Conservation (phyloP, 2,329 filamentous ascomycete genomes). For the Sporothrix pallida region DNA sequence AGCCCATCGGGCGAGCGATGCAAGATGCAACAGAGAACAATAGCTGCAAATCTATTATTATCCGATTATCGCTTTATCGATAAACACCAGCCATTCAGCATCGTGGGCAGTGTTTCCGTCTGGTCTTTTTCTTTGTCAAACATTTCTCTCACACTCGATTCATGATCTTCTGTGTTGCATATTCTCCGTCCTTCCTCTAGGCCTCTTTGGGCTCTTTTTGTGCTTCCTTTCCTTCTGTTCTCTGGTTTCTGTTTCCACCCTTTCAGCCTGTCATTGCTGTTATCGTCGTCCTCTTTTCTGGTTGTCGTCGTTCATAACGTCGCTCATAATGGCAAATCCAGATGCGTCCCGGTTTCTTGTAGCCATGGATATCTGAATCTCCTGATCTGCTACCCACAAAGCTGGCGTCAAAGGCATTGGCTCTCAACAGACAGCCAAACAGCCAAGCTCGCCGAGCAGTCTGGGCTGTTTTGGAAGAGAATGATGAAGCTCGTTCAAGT, state of each 20-base stretch:
- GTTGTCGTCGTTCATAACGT: conserved; percentile 10
- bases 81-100: conserved; percentile 21
- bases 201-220: too few relatives aligned
- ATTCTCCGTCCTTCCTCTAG: background rate
- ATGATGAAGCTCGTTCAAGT: background rate
- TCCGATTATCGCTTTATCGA: too few relatives aligned
- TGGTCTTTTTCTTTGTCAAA: background rate
- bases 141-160: background rate
- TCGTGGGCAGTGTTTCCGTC: conserved; percentile 22
- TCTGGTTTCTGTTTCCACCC: conserved; percentile 1
- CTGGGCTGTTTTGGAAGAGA: background rate
- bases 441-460: conserved; percentile 21
- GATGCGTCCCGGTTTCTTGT: conserved; percentile 2
- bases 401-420: conserved; percentile 24
- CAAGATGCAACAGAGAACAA: background rate
- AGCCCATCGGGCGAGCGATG: background rate
- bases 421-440: background rate
- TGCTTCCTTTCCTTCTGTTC: background rate
- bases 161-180: background rate
- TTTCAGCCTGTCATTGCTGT: background rate
- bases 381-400: background rate
- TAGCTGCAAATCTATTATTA: conserved; percentile 13
- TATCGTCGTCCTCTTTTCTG: background rate
- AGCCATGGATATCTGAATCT: background rate
- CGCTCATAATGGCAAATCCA: conserved; percentile 1